Evolutionary conservation across 2,329 filamentous ascomycete genomes (phyloP), one percentile per base, ranked within the genome.

Genomic region (Colletotrichum sp.): DNA sequence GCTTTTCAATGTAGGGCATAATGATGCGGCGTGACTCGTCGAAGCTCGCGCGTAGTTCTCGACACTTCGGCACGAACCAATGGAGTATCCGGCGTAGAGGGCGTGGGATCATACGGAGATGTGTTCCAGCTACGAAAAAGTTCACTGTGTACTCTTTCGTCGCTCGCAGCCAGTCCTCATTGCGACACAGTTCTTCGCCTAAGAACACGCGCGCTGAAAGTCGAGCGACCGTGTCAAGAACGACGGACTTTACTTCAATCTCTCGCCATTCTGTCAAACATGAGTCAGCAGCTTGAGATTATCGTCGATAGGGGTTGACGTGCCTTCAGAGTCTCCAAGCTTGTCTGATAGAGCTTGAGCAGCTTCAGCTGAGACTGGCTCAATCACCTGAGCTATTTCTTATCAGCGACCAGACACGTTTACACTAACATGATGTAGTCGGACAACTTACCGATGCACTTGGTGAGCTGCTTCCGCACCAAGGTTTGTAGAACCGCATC

Each of bases 371-470:
- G 44, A 52, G n/a, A 52, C 44, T 4, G 44, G 44, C 44, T 52
- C n/a, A 13, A 52, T 25, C 12, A 52, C 44, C n/a, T 52, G 44
- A 1, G n/a, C 44, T 52, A 48, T 11, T 48, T 22, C 11, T 1
- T 3, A 52, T 52, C 44, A 52, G n/a, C 0, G 11, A 52, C 44
- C n/a, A 52, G 11, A 52, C 6, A 25, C 3, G 0, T 52, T 22
- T 6, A n/a, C 0, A n/a, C 9, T 0, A 3, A 0, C 11, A 1
- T 7, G 0, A 7, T 13, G 11, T 3, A 52, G 44, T 13, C n/a
- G n/a, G n/a, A 0, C 5, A 22, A 13, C n/a, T 12, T 22, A 52
- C 44, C n/a, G 11, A 52, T 52, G 44, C 44, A 52, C 6, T 52
- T 52, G 11, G 44, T 52, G 12, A 52, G 44, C 44, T 52, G 44